A percentile compares a stretch with the other conserved stretches of the same genome.
These are phyloP conservation scores for Erysimum cheiri DNA, from an alignment of 441 rosid genomes.

Conservation along the genomic window DNA sequence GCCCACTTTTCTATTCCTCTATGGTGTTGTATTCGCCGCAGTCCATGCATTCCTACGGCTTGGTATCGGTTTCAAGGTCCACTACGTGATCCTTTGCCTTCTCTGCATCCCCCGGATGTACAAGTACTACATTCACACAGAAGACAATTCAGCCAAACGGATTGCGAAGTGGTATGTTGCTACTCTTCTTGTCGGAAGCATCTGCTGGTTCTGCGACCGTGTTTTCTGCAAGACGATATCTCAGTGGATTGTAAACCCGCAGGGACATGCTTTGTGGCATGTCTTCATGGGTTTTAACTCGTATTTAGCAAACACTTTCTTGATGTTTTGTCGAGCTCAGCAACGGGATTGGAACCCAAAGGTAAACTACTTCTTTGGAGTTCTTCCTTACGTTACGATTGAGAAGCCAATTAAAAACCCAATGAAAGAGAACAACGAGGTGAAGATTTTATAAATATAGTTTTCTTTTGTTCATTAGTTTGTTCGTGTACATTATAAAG, in stretches of 20 bases:
- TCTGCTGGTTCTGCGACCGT: slow-evolving; percentile 66
- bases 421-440: slow-evolving; percentile 10
- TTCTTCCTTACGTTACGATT: neutral
- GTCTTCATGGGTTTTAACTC: slow-evolving; percentile 47
- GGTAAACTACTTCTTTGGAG: slow-evolving; percentile 38
- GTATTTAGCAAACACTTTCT: slow-evolving; percentile 67
- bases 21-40: slow-evolving; percentile 52
- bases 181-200: slow-evolving; percentile 49
- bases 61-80: slow-evolving; percentile 73
- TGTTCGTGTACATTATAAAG: too few species aligned
- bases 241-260: slow-evolving; percentile 59
- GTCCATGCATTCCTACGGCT: slow-evolving; percentile 60
- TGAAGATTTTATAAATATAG: neutral
- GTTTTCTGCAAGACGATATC: slow-evolving; percentile 57
- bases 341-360: slow-evolving; percentile 70
- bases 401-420: neutral
- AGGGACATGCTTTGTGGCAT: slow-evolving; percentile 78
- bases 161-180: slow-evolving; percentile 61
- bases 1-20: slow-evolving; percentile 75
- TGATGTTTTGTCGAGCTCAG: slow-evolving; percentile 82
- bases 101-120: slow-evolving; percentile 77
- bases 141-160: slow-evolving; percentile 57
- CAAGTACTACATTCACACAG: slow-evolving; percentile 80
- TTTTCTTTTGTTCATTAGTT: neutral
- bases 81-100: slow-evolving; percentile 64